Evolutionary conservation across 352 stramenopile species (phyloP), one percentile per base, ranked within the genome.

Genomic region (Aphanomyces astaci): DNA sequence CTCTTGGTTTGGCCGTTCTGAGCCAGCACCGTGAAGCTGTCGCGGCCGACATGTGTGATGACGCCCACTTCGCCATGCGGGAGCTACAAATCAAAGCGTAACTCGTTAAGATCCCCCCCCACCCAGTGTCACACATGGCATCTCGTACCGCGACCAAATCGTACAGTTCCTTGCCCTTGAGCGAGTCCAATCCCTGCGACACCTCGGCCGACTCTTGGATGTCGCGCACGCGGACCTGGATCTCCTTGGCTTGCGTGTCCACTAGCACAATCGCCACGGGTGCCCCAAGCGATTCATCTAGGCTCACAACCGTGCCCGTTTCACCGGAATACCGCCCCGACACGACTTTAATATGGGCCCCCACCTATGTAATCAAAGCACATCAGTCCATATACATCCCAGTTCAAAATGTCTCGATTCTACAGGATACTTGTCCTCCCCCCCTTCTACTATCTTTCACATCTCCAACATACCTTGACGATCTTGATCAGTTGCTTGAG

Each of bases 341-440:
- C 2, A 96, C 80, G 24, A 96, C 88, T 75, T 96, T 96, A 71
- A 96, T 94, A 66, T 96, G 87, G 68, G 95, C 88, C 45, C 88
- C 88, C n/a, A 95, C 45, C 54, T 66, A 56, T 2, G 22, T 11
- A 15, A 56, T 56, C n/a, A 11, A 53, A 28, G n/a, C n/a, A n/a
- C n/a, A n/a, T n/a, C n/a, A n/a, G n/a, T n/a, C n/a, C n/a, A n/a
- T n/a, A n/a, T n/a, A n/a, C n/a, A n/a, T n/a, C n/a, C n/a, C n/a
- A n/a, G n/a, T n/a, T n/a, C n/a, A n/a, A n/a, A n/a, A n/a, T n/a
- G n/a, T n/a, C n/a, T n/a, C n/a, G n/a, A n/a, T n/a, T n/a, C n/a
- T n/a, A n/a, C n/a, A n/a, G n/a, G n/a, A n/a, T n/a, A n/a, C n/a
- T n/a, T n/a, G n/a, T n/a, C n/a, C n/a, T n/a, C n/a, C n/a, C n/a